Base-by-base conservation (phyloP, 768 basidiomycete species). In the Rhizopogon roseolus region DNA sequence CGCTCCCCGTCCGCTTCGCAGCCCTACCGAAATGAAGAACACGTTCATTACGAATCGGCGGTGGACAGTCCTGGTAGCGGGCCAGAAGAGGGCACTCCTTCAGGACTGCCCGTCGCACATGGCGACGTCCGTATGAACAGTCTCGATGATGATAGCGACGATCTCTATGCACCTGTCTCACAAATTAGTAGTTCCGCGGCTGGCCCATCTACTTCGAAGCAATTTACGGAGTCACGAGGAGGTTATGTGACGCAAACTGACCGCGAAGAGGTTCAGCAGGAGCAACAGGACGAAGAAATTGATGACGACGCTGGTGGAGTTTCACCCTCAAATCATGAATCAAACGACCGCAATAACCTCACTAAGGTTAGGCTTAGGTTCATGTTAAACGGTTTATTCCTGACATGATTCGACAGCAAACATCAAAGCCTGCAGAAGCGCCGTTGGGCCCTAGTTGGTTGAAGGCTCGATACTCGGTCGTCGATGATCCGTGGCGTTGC, bases 301-400 rank as follows among this genome's bases (percentile, higher is more conserved):
- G 59, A 59, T 49, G 36, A 39, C 42, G 57, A 56, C n/a, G 53
- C 50, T 54, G 58, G 60, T 50, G 57, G 53, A 39, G 54, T 56
- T 60, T 59, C 59, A 58, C 65, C 62, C 58, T 67, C 60, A 46
- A 54, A 56, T 9, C 45, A 34, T 19, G 17, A 46, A 25, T 9
- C 5, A 7, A 14, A 48, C 16, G 7, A 9, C 17, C 46, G 16
- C 14, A 34, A 14, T 34, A 48, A 34, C 19, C 13, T 19, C 16
- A 6, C 3, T 1, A 16, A 34, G 46, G 46, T 48, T 3, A 40
- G 34, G 19, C 9, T 9, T 36, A 36, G 5, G 46, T 48, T 48
- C 22, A 14, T 48, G 5, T 22, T 22, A 34, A 16, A 16, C 8
- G 16, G 5, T 16, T 10, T 14, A 25, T 22, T 36, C 46, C 46